A percentile compares a stretch with the other conserved stretches of the same genome.
These are phyloP conservation scores for Curvularia hawaiiensis DNA, from an alignment of 2,329 filamentous ascomycete species.

Conservation along the genomic window DNA sequence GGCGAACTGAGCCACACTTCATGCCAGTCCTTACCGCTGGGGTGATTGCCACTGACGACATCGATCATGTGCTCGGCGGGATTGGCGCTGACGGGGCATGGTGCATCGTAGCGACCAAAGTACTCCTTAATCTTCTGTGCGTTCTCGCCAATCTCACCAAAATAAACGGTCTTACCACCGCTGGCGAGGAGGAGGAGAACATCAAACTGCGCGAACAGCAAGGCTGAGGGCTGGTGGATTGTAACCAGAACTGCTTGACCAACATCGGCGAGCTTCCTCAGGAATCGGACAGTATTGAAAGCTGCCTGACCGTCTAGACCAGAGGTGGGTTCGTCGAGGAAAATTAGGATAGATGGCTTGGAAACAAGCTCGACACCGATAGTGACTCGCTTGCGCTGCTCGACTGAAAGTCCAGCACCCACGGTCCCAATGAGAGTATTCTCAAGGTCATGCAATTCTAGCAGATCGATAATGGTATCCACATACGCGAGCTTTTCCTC, in stretches of 20 bases:
- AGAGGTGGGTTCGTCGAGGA: constrained; percentile 76
- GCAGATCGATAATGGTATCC: constrained; percentile 33
- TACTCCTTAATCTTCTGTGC: constrained; percentile 66
- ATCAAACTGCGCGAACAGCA: constrained; percentile 83
- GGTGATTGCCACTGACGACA: constrained; percentile 56
- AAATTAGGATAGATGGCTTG: constrained; percentile 68
- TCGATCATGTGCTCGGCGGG: constrained; percentile 79
- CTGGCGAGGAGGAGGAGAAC: constrained; percentile 74
- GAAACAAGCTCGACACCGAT: constrained; percentile 63
- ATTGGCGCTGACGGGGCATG: constrained; percentile 57
- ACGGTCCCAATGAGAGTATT: constrained; percentile 33
- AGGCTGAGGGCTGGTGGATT: constrained; percentile 83
- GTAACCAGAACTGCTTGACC: constrained; percentile 86
- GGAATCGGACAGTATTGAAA: constrained; percentile 73
- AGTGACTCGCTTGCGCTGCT: constrained; percentile 67
- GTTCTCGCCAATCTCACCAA: constrained; percentile 77
- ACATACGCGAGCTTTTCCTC: constrained; percentile 37
- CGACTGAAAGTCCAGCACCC: constrained; percentile 46
- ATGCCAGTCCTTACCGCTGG: constrained; percentile 49
- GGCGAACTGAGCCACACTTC: constrained; percentile 47
- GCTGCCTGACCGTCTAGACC: constrained; percentile 73
- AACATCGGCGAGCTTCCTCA: constrained; percentile 72
- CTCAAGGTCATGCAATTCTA: constrained; percentile 34
- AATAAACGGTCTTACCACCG: constrained; percentile 81
- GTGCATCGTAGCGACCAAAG: constrained; percentile 57